A percentile compares a stretch with the other conserved stretches of the same genome.
Evolutionary conservation across 2,329 filamentous ascomycete genomes (phyloP).

Genomic region (Colletotrichum melonis): DNA sequence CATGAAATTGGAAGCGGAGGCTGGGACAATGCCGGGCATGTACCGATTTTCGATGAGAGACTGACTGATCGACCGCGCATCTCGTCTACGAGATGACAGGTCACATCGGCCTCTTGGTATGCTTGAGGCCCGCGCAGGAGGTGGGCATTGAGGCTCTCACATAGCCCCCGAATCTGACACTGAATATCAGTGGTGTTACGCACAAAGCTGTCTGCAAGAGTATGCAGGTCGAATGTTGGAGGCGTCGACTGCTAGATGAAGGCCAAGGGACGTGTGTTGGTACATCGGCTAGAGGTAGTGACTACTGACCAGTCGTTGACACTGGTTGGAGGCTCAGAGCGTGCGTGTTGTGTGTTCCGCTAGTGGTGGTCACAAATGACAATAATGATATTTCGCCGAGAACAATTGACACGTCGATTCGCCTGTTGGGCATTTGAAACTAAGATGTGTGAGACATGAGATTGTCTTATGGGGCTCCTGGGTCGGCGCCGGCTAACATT

Average conservation of each 20-base stretch:
- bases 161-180: neutral
- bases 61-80: slow-evolving; percentile 26
- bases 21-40: neutral
- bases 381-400: slow-evolving; percentile 7
- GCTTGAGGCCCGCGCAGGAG: neutral
- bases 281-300: neutral
- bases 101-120: slow-evolving; percentile 23
- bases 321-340: slow-evolving; percentile 1
- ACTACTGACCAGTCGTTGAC: neutral
- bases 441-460: slow-evolving; percentile 10
- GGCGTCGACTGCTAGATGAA: neutral
- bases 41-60: slow-evolving; percentile 6
- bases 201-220: neutral
- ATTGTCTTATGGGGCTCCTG: slow-evolving; percentile 11
- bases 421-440: slow-evolving; percentile 23
- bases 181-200: neutral
- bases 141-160: neutral
- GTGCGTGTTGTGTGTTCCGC: neutral
- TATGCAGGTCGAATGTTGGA: neutral
- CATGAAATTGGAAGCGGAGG: slow-evolving; percentile 6
- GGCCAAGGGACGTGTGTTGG: neutral
- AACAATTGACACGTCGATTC: slow-evolving; percentile 18
- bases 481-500: neutral
- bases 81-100: slow-evolving; percentile 21
- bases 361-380: slow-evolving; percentile 25